These are phyloP conservation scores for Leccinum truebloodii DNA, from an alignment of 768 basidiomycete species.

Conservation along the genomic window DNA sequence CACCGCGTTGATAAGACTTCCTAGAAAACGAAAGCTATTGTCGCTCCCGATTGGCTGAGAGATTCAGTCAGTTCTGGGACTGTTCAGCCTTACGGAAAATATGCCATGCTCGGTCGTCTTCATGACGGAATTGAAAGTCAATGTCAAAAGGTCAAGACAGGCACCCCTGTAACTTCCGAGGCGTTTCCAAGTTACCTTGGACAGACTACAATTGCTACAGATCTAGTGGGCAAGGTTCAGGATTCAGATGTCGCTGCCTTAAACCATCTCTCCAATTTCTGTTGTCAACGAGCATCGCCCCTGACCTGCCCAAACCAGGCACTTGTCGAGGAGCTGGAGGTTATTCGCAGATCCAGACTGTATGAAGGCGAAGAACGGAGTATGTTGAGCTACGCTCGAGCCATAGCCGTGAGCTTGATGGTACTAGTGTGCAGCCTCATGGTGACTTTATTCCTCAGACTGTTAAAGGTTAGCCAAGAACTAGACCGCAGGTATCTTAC, in stretches of 20 bases:
- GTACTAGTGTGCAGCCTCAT: background rate
- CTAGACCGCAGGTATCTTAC: background rate
- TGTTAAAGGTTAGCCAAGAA: slow-evolving; percentile 44
- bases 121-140: slow-evolving; percentile 45
- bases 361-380: slow-evolving; percentile 70
- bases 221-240: slow-evolving; percentile 21
- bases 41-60: slow-evolving; percentile 70
- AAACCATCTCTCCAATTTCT: slow-evolving; percentile 43
- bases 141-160: slow-evolving; percentile 37
- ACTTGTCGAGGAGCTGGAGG: slow-evolving; percentile 56
- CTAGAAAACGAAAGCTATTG: slow-evolving; percentile 67
- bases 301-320: slow-evolving; percentile 69
- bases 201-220: slow-evolving; percentile 8
- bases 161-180: background rate
- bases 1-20: slow-evolving; percentile 1
- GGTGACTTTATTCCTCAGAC: slow-evolving; percentile 31
- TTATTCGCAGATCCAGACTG: slow-evolving; percentile 57
- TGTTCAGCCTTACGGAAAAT: slow-evolving; percentile 52
- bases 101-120: slow-evolving; percentile 56
- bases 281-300: slow-evolving; percentile 65
- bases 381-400: slow-evolving; percentile 70
- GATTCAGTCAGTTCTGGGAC: slow-evolving; percentile 51
- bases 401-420: slow-evolving; percentile 58
- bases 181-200: background rate
- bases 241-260: slow-evolving; percentile 18